Conservation (phyloP, 352 stramenopile genomes). For the Phytophthora cryptogea region DNA sequence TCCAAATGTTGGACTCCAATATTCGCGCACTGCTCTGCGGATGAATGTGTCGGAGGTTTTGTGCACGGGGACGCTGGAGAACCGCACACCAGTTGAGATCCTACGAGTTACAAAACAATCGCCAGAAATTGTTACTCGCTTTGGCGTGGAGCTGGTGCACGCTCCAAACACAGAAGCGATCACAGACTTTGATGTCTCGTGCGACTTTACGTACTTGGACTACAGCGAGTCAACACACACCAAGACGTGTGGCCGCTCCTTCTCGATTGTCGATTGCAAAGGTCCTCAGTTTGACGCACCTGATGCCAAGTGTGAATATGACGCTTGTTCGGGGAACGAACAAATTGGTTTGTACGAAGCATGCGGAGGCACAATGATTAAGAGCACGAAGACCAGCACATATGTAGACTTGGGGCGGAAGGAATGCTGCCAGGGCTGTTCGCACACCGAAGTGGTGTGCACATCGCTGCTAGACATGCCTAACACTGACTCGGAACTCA, state of each 20-base stretch:
- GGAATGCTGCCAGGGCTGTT: conserved; percentile 57
- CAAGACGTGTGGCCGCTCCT: conserved; percentile 48
- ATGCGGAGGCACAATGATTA: conserved; percentile 52
- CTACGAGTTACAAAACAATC: conserved; percentile 37
- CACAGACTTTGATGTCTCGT: conserved; percentile 55
- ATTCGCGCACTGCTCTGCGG: conserved; percentile 34
- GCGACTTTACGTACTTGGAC: conserved; percentile 56
- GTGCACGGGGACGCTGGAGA: conserved; percentile 43
- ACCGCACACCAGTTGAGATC: conserved; percentile 38
- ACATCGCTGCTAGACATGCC: conserved; percentile 44
- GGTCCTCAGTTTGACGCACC: conserved; percentile 49
- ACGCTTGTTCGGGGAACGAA: conserved; percentile 32
- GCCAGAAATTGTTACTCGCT: conserved; percentile 54
- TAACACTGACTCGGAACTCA: conserved; percentile 40
- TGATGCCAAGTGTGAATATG: conserved; percentile 42
- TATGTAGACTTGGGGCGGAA: conserved; percentile 25
- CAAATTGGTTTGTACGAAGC: conserved; percentile 52
- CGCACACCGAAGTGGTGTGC: conserved; percentile 29
- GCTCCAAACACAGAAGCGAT: conserved; percentile 33
- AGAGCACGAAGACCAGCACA: conserved; percentile 16
- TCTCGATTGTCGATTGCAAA: conserved; percentile 66
- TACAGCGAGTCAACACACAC: conserved; percentile 16
- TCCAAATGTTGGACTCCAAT: conserved; percentile 43
- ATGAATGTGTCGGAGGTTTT: conserved; percentile 46
- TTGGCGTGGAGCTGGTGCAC: conserved; percentile 58